Evolutionary conservation across 2,329 filamentous ascomycete genomes (phyloP), one percentile per base, ranked within the genome.

Genomic region (Ophiocordyceps camponoti-saundersi): DNA sequence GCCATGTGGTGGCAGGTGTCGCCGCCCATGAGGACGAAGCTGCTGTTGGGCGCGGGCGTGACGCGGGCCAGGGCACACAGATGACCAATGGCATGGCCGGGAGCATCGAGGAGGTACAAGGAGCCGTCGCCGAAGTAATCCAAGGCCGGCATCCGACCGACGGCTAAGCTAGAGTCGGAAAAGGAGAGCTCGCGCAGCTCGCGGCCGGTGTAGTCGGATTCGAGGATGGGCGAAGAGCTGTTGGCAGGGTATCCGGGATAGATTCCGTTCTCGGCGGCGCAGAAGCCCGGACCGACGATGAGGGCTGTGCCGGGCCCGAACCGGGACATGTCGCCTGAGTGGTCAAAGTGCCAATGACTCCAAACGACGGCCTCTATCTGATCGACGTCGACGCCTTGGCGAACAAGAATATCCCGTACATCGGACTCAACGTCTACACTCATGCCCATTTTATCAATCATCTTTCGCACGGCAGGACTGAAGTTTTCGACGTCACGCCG

Each of bases 101-200:
- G 52, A 2, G 53, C 54, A 32, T 66, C 61, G 6, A 69, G 54
- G n/a, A 69, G 49, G 46, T 67, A 68, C 42, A 69, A 58, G 10
- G 57, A 61, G 1, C 64, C 65, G 42, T 68, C 65, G 12, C 56
- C 58, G 39, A 67, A 68, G 48, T 60, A 67, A 46, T 68, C 65
- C n/a, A 61, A 48, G 0, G 66, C 66, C 13, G 53, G 54, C 52
- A 66, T 68, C 10, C 56, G 51, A 4, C 65, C 65, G 36, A 62
- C 53, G 23, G 42, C 48, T 23, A 53, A 30, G 6, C 42, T 34
- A 6, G 32, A 36, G 5, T 47, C 18, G 30, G 52, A 52, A 42
- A 57, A 52, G 21, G 49, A 44, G 8, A 54, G 45, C 26, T 54
- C 53, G 11, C 47, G 44, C 1, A 54, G 44, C 7, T 39, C 23